Conservation (phyloP, 2,329 filamentous ascomycete genomes). For the Epichloe baconii region DNA sequence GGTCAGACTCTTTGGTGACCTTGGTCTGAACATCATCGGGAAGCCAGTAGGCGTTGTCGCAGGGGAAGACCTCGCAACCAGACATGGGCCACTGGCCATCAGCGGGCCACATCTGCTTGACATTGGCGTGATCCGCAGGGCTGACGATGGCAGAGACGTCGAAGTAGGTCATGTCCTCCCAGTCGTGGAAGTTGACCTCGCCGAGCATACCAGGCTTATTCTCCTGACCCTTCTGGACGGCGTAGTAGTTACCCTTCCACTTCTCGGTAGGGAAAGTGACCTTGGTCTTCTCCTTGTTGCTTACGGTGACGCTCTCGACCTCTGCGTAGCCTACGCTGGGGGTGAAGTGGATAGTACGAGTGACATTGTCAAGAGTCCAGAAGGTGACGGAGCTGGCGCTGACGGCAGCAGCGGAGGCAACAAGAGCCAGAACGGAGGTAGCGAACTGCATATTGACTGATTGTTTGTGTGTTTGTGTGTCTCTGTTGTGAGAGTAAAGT, state of each 20-base stretch:
- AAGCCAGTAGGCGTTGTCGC: constrained; percentile 39
- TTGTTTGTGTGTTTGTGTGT: not conserved
- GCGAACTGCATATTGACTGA: constrained; percentile 41
- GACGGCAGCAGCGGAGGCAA: constrained; percentile 29
- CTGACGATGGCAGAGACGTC: constrained; percentile 47
- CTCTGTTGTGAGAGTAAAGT: constrained; percentile 2
- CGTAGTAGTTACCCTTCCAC: constrained; percentile 39
- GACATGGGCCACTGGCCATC: constrained; percentile 26
- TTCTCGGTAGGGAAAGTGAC: constrained; percentile 26
- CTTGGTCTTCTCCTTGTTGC: constrained; percentile 23
- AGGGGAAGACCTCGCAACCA: constrained; percentile 39
- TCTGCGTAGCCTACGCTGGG: constrained; percentile 23
- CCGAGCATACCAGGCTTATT: constrained; percentile 38
- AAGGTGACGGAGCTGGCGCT: constrained; percentile 42
- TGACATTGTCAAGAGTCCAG: constrained; percentile 39
- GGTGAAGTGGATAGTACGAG: constrained; percentile 39
- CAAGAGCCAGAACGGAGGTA: constrained; percentile 29
- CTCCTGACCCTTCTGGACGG: constrained; percentile 30
- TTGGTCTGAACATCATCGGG: constrained; percentile 44
- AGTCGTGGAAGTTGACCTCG: constrained; percentile 37
- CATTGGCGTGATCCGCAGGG: constrained; percentile 33
- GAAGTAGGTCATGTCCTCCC: constrained; percentile 36
- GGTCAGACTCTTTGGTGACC: constrained; percentile 31
- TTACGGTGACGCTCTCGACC: constrained; percentile 27
- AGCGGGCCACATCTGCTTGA: constrained; percentile 42